Percentiles rank a stretch among this genome's conserved stretches.
phyloP scores from a whole-genome alignment of 176 grass and related monocot species.

The Neostapfia colusana region DNA sequence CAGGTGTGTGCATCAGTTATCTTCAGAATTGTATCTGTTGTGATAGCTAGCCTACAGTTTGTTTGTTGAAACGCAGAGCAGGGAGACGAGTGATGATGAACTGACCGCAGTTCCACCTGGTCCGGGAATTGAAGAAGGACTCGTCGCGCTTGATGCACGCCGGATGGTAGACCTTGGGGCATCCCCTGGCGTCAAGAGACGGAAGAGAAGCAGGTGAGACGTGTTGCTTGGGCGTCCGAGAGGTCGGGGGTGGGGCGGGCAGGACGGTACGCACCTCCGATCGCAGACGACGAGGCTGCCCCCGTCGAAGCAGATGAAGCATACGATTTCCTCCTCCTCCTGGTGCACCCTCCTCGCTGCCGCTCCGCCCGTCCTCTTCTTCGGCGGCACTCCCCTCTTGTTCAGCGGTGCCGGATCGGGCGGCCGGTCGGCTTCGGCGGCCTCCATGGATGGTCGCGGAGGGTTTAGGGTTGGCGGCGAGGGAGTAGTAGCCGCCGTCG shows the following conservation, averaged over 20 bases:
- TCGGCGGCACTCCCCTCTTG: slow-evolving; percentile 78
- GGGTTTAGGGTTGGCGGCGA: neutral
- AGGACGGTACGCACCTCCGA: slow-evolving; percentile 58
- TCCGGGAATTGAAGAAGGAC: slow-evolving; percentile 73
- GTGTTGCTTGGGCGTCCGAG: neutral
- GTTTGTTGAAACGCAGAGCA: too few relatives aligned
- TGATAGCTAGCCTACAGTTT: too few relatives aligned
- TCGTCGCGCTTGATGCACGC: slow-evolving; percentile 86
- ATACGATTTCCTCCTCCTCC: slow-evolving; percentile 90
- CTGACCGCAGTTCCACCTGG: slow-evolving; percentile 94
- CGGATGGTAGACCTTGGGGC: slow-evolving; percentile 96
- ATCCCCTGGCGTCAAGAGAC: slow-evolving; percentile 57
- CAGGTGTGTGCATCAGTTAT: neutral
- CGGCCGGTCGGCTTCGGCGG: slow-evolving; percentile 7
- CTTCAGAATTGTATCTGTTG: too few relatives aligned
- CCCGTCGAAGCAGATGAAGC: slow-evolving; percentile 98
- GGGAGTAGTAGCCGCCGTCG: neutral
- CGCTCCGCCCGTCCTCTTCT: too few relatives aligned
- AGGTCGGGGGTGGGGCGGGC: neutral
- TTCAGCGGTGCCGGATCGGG: slow-evolving; percentile 28
- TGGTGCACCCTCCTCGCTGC: too few relatives aligned
- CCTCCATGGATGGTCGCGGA: slow-evolving; percentile 39
- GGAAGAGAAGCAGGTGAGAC: neutral
- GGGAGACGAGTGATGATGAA: neutral
- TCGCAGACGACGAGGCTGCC: slow-evolving; percentile 90